Evolutionary conservation across 495 filamentous ascomycete genomes (phyloP).

Genomic region (Talaromyces wortmannii): DNA sequence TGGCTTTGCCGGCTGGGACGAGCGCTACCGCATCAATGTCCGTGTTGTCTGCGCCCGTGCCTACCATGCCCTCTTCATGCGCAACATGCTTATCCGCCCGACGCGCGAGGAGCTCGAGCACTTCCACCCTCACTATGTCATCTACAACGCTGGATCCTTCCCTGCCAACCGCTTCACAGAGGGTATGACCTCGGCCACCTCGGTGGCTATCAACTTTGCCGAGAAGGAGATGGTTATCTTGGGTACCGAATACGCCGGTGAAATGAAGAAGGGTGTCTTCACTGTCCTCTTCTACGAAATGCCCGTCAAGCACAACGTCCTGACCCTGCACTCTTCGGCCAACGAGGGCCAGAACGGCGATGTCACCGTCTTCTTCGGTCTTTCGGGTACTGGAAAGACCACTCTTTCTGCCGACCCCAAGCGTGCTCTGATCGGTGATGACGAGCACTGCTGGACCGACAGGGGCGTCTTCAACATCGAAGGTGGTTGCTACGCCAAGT

Average conservation of each 20-base stretch:
- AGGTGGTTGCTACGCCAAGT: slow-evolving; percentile 99
- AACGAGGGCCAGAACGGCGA: slow-evolving; percentile 85
- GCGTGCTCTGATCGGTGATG: slow-evolving; percentile 92
- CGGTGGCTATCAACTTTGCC: slow-evolving; percentile 80
- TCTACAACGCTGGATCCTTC: slow-evolving; percentile 99
- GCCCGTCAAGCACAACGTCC: slow-evolving; percentile 97
- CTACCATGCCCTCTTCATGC: slow-evolving; percentile 99
- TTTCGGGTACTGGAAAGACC: slow-evolving; percentile 98
- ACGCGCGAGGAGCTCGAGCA: slow-evolving; percentile 80
- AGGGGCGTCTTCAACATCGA: slow-evolving; percentile 98
- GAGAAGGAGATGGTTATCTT: slow-evolving; percentile 98
- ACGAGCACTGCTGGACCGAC: slow-evolving; percentile 99
- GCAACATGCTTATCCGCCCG: slow-evolving; percentile 99
- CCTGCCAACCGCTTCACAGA: slow-evolving; percentile 97
- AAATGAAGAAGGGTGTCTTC: slow-evolving; percentile 99
- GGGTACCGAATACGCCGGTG: slow-evolving; percentile 96
- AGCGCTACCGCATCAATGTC: slow-evolving; percentile 95
- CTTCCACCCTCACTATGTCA: slow-evolving; percentile 98
- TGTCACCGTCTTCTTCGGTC: slow-evolving; percentile 97
- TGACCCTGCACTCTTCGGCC: slow-evolving; percentile 92
- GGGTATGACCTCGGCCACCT: slow-evolving; percentile 94
- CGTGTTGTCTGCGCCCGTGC: slow-evolving; percentile 97
- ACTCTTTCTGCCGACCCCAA: slow-evolving; percentile 96
- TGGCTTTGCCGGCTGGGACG: slow-evolving; percentile 96
- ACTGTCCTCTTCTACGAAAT: slow-evolving; percentile 99